phyloP scores from a whole-genome alignment of 306 rosid species.

The Malus domestica region ASM211411v1 NC_041805.1:10347001-10347500 shows the following conservation, averaged over 20 bases:
- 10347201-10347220: neutral
- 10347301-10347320: constrained; percentile 57
- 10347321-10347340: constrained; percentile 57
- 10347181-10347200: neutral
- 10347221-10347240: neutral
- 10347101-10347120: neutral
- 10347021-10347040: no score
- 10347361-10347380: constrained; percentile 71
- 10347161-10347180: neutral
- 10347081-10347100: neutral
- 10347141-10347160: neutral
- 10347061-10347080: neutral
- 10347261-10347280: neutral
- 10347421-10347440: neutral
- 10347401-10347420: neutral
- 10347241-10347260: neutral
- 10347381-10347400: constrained; percentile 63
- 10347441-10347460: neutral
- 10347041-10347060: no score
- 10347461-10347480: neutral
- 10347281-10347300: neutral
- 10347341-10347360: constrained; percentile 81
- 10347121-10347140: neutral
- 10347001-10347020: no score
- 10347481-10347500: neutral